Evolutionary conservation across 2,329 filamentous ascomycete genomes (phyloP).

Genomic region (Cylindrodendrum hubeiense): DNA sequence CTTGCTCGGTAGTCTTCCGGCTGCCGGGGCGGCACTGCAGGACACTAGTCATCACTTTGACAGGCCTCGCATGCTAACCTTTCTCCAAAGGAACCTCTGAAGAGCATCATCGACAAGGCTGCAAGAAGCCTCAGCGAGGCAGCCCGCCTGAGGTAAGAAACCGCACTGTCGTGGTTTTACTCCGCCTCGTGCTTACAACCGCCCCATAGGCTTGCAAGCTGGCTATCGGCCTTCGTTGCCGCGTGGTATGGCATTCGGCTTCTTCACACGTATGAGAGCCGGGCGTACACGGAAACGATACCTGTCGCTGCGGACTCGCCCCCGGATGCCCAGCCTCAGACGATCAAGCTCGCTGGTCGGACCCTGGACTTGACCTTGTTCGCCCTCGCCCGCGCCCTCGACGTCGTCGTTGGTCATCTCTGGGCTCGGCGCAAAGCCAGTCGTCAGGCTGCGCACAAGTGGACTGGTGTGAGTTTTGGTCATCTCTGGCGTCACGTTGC

Average conservation of each 20-base stretch:
- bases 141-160: slow-evolving; percentile 44
- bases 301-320: slow-evolving; percentile 46
- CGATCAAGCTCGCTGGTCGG: slow-evolving; percentile 68
- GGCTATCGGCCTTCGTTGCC: slow-evolving; percentile 69
- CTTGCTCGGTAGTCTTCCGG: slow-evolving; percentile 1
- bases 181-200: slow-evolving; percentile 26
- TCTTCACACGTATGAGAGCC: slow-evolving; percentile 67
- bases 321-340: slow-evolving; percentile 41
- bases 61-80: slow-evolving; percentile 27
- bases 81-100: slow-evolving; percentile 45
- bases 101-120: slow-evolving; percentile 44
- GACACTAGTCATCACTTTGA: neutral
- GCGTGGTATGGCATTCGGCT: slow-evolving; percentile 69
- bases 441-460: slow-evolving; percentile 58
- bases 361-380: slow-evolving; percentile 90
- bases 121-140: slow-evolving; percentile 40
- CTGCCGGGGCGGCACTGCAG: neutral
- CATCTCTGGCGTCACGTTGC: neutral
- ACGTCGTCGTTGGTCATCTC: slow-evolving; percentile 75
- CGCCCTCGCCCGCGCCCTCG: slow-evolving; percentile 76
- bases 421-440: slow-evolving; percentile 68
- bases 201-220: slow-evolving; percentile 63
- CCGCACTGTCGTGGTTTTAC: slow-evolving; percentile 6
- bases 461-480: slow-evolving; percentile 57
- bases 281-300: slow-evolving; percentile 56